These are phyloP conservation scores for Clarireedia monteithiana DNA, from an alignment of 2,329 filamentous ascomycete species.

Conservation along the genomic window DNA sequence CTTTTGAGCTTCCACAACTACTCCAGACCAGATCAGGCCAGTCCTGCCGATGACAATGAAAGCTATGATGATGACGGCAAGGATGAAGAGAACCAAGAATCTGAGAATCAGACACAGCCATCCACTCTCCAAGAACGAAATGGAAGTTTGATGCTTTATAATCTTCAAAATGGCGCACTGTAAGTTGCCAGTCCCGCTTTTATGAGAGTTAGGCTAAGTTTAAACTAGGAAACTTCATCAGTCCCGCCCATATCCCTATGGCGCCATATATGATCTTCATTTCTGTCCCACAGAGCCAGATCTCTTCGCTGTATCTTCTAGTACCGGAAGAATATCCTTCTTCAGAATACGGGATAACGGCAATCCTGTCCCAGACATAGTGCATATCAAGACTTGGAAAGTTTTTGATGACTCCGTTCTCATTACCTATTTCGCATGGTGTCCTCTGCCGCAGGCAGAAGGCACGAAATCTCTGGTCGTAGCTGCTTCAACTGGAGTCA, in stretches of 20 bases:
- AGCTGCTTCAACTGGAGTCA: slow-evolving; percentile 4
- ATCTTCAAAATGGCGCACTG: slow-evolving; percentile 2
- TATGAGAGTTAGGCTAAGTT: slow-evolving; percentile 6
- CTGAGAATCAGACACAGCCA: slow-evolving; percentile 7
- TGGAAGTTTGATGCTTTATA: slow-evolving; percentile 53
- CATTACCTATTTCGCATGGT: slow-evolving; percentile 18
- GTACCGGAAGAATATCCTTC: slow-evolving; percentile 62
- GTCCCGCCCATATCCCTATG: slow-evolving; percentile 52
- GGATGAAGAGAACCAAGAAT: neutral
- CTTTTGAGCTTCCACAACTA: slow-evolving; percentile 3
- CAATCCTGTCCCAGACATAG: slow-evolving; percentile 21
- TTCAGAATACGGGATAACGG: slow-evolving; percentile 40
- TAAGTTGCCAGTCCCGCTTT: neutral
- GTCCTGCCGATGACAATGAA: neutral
- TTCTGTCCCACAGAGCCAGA: slow-evolving; percentile 55
- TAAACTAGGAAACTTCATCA: slow-evolving; percentile 45
- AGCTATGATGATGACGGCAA: neutral
- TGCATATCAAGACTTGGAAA: slow-evolving; percentile 35
- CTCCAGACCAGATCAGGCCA: neutral
- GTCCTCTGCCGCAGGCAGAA: slow-evolving; percentile 1
- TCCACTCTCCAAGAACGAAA: slow-evolving; percentile 54
- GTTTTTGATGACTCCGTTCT: slow-evolving; percentile 37
- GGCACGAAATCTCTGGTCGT: neutral
- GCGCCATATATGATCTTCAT: slow-evolving; percentile 74
- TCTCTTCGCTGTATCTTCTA: slow-evolving; percentile 69